Conservation (phyloP, 2,329 filamentous ascomycete species). For the Phaeosphaeria sp. region DNA sequence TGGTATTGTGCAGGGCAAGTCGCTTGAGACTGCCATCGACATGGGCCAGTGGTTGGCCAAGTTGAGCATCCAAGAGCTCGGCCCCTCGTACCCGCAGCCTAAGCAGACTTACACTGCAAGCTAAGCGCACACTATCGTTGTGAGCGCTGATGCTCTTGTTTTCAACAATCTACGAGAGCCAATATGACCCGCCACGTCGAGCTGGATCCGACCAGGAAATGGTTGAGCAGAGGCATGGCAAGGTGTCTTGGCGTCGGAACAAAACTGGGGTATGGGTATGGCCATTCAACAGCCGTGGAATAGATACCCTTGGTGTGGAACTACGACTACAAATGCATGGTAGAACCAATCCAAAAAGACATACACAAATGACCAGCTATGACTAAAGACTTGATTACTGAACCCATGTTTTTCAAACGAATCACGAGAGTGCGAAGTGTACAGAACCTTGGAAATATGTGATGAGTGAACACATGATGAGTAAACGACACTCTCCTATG, state of each 20-base stretch:
- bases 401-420: not conserved
- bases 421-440: not conserved
- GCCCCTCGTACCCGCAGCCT: conserved; percentile 74
- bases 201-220: conserved; percentile 2
- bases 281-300: conserved; percentile 21
- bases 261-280: conserved; percentile 1
- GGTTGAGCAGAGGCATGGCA: not conserved
- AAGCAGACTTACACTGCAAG: conserved; percentile 49
- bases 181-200: conserved; percentile 5
- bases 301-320: conserved; percentile 6
- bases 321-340: not conserved
- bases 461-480: too few species aligned
- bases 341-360: not conserved
- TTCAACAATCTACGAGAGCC: conserved; percentile 49
- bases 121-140: conserved; percentile 31
- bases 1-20: conserved; percentile 83
- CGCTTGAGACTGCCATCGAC: conserved; percentile 78
- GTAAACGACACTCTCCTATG: too few species aligned
- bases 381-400: not conserved
- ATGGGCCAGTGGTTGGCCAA: conserved; percentile 97
- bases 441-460: too few species aligned
- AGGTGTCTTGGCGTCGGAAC: conserved; percentile 5
- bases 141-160: conserved; percentile 47
- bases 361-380: not conserved
- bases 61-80: conserved; percentile 92